Conservation (phyloP, 345 rosid species). For the Microthlaspi erraticum region DNA sequence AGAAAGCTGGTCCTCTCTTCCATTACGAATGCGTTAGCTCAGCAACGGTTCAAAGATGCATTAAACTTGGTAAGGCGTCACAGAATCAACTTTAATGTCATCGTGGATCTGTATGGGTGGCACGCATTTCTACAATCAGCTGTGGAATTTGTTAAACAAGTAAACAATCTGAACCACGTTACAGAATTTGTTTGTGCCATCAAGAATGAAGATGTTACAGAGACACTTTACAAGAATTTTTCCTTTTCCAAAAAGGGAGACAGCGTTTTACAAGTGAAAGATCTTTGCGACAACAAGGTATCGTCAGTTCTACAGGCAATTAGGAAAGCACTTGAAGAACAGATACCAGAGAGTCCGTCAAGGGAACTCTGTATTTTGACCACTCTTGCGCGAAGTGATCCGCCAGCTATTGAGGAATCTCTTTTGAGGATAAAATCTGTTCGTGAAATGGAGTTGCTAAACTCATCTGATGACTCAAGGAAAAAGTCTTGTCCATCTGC, state of each 20-base stretch:
- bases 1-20: constrained; percentile 89
- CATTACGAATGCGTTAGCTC: constrained; percentile 72
- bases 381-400: constrained; percentile 89
- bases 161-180: constrained; percentile 76
- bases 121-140: constrained; percentile 73
- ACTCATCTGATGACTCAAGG: constrained; percentile 62
- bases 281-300: constrained; percentile 62
- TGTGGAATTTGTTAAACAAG: constrained; percentile 82
- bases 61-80: constrained; percentile 93
- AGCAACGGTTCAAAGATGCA: constrained; percentile 76
- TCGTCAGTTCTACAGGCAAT: constrained; percentile 79
- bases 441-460: constrained; percentile 83
- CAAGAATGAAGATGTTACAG: constrained; percentile 74
- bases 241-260: constrained; percentile 50
- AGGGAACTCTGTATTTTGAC: constrained; percentile 97
- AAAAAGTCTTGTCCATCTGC: constrained; percentile 75
- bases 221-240: constrained; percentile 67
- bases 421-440: constrained; percentile 82
- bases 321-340: constrained; percentile 81
- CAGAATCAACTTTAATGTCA: constrained; percentile 87
- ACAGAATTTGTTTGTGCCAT: constrained; percentile 93
- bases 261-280: constrained; percentile 51
- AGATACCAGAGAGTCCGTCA: constrained; percentile 78
- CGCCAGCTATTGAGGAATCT: constrained; percentile 89
- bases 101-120: constrained; percentile 88